These are phyloP conservation scores for Lenwebbia sp. DNA, from an alignment of 345 rosid genomes.

Conservation along the genomic window DNA sequence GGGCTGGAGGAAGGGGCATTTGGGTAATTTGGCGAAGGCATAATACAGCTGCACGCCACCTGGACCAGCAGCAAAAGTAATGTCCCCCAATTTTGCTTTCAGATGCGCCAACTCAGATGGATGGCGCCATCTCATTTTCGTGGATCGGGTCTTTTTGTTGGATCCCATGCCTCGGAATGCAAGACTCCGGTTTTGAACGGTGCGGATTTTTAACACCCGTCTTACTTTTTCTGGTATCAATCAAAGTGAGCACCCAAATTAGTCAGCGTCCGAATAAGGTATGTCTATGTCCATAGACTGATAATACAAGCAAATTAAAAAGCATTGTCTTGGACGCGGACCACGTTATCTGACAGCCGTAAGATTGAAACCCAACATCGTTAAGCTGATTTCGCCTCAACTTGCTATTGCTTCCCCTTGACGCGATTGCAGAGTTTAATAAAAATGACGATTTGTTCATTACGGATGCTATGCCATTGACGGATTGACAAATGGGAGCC, in stretches of 20 bases:
- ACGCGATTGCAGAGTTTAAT: background rate
- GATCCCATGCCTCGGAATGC: background rate
- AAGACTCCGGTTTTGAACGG: background rate
- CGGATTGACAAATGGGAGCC: too few species aligned
- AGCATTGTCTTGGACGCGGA: accelerated
- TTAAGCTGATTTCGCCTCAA: background rate
- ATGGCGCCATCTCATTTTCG: background rate
- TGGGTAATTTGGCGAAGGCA: background rate
- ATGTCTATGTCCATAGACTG: accelerated
- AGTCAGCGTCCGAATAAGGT: too few species aligned
- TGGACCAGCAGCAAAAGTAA: background rate
- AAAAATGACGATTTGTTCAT: accelerated
- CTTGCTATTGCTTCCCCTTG: background rate
- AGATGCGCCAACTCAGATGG: background rate
- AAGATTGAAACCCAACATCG: accelerated
- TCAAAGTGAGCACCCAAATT: too few species aligned
- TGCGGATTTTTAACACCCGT: background rate
- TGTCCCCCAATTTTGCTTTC: background rate
- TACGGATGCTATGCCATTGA: too few species aligned
- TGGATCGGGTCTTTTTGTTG: background rate
- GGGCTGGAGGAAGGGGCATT: background rate
- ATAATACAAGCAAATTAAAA: background rate
- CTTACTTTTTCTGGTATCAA: too few species aligned
- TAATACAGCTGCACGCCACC: background rate
- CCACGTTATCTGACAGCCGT: accelerated